Evolutionary conservation across 345 rosid species (phyloP).

Genomic region (Eucalyptus lansdowneana): DNA sequence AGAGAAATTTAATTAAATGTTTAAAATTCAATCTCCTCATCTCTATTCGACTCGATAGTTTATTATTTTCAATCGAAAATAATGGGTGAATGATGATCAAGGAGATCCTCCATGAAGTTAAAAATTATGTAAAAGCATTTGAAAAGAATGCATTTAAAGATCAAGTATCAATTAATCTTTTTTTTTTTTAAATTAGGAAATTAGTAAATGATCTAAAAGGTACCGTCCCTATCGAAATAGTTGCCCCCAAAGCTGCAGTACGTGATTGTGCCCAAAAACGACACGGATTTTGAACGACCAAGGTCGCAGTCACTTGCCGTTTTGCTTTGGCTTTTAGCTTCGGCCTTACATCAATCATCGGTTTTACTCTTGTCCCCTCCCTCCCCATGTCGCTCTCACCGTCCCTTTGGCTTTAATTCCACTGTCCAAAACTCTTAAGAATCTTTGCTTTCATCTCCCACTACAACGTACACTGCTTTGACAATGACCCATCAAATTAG

Average conservation of each 20-base stretch:
- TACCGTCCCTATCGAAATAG: background rate
- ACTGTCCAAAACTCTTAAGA: background rate
- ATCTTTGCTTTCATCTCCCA: slow-evolving; percentile 1
- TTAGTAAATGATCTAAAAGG: background rate
- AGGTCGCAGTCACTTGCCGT: background rate
- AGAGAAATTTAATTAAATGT: background rate
- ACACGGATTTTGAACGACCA: background rate
- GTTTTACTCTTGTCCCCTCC: background rate
- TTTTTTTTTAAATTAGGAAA: background rate
- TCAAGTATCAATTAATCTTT: background rate
- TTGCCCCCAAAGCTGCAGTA: background rate
- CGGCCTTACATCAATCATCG: background rate
- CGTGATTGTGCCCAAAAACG: background rate
- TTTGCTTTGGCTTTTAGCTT: background rate
- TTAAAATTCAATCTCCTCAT: background rate
- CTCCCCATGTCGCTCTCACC: background rate
- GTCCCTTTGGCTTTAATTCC: background rate
- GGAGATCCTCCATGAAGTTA: background rate
- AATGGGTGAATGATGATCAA: background rate
- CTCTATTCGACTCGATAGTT: background rate
- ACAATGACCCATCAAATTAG: background rate
- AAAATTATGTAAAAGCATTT: background rate
- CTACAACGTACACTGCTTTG: background rate
- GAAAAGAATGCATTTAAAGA: background rate
- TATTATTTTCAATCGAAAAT: background rate